Evolutionary conservation across 257 asterid species (phyloP).

Genomic region (Pogostemon cablin): DNA sequence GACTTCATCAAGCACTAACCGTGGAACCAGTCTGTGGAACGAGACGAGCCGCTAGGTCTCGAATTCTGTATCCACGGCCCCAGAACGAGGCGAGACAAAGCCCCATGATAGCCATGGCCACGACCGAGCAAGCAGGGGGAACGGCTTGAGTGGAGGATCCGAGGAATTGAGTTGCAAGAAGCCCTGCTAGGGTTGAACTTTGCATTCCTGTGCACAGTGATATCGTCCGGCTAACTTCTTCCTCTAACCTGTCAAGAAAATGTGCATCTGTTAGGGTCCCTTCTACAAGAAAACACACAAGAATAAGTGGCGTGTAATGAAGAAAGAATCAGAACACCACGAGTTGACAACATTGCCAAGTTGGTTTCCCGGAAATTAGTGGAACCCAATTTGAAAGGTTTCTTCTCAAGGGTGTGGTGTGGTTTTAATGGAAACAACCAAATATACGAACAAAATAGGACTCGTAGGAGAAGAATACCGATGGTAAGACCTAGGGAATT

Average conservation of each 20-base stretch:
- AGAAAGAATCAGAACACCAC: neutral
- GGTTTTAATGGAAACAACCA: neutral
- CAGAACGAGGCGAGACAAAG: constrained; percentile 95
- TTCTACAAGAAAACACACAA: neutral
- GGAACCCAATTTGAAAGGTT: neutral
- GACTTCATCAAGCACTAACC: constrained; percentile 40
- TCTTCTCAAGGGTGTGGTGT: neutral
- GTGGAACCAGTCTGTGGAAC: constrained; percentile 47
- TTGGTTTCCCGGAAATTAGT: constrained; percentile 1
- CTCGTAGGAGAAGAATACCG: neutral
- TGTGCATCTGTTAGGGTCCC: neutral
- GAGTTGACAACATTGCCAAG: neutral
- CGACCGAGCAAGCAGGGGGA: constrained; percentile 94
- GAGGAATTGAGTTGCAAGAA: constrained; percentile 87
- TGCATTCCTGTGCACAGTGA: constrained; percentile 98
- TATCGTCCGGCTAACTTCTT: constrained; percentile 81
- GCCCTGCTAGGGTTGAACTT: constrained; percentile 94
- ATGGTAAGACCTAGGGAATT: neutral
- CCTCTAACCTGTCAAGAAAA: constrained; percentile 63
- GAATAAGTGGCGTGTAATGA: neutral
- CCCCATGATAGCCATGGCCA: constrained; percentile 98
- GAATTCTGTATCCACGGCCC: constrained; percentile 76
- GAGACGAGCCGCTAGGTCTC: constrained; percentile 54
- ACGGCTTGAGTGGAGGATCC: constrained; percentile 88
- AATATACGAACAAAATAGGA: neutral